Base-by-base conservation (phyloP, 768 basidiomycete genomes). In the Pleurotus eryngii region DNA sequence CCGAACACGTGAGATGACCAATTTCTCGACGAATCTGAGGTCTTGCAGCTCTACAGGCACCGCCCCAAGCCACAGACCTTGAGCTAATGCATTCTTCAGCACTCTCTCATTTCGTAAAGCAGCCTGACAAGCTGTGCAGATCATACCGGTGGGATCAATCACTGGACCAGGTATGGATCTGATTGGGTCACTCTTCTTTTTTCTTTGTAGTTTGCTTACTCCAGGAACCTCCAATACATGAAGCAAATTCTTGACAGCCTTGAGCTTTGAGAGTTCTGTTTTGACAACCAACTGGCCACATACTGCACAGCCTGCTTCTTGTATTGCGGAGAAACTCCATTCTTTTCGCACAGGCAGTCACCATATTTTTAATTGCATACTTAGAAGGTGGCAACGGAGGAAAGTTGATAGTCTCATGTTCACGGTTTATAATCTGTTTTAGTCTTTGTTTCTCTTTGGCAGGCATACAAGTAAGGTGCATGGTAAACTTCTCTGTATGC, bases 1-100 rank as follows among this genome's bases (percentile, higher is more conserved):
- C 4, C 64, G 38, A 4, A 64, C 55, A 0, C 69, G 40, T 7
- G 49, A 12, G 5, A 51, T 51, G 20, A 51, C 8, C 26, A 70
- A 12, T 49, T 65, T 61, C 57, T 74, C 72, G 6, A 57, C 48
- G 48, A 62, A 70, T 14, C 39, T 59, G 1, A 74, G 57, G 12
- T 46, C 26, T 22, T 56, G n/a, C 11, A 74, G 47, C 40, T 63
- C 63, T 3, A 12, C 0, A 9, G 68, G 72, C 3, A 70, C 62
- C 3, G 66, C 60, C 7, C 72, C 72, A 11, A 73, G 8, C 70
- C 71, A 73, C 1, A 72, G 47, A 2, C 70, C 70, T 63, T 70
- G 68, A 1, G 69, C 70, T n/a, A 73, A 50, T 4, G 67, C 57
- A 43, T 57, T 30, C 17, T 38, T 30, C 12, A 66, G 65, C 15